Base-by-base conservation (phyloP, 1,139 yeast species). In the Kurtzmaniella quercitrusa region DNA sequence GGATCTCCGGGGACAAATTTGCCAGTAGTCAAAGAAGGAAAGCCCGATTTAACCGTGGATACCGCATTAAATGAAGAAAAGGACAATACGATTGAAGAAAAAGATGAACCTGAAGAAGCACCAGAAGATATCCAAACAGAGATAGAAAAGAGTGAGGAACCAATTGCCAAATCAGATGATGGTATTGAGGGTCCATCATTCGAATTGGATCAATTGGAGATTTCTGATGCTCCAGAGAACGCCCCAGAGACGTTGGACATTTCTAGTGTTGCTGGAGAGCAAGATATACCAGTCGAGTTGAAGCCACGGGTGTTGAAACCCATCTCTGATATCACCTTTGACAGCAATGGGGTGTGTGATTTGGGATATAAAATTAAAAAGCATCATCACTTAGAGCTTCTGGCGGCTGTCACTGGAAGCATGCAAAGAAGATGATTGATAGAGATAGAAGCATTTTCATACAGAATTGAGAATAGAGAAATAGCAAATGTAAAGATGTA, bases 381-480 rank as follows among this genome's bases (percentile, higher is more conserved):
- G 52, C 79, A 73, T 51, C 75, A 71, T 52, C 79, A 73, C 51
- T 55, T 63, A 40, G 76, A 70, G 12, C 58, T 70, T 10, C 66
- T 71, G 52, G 64, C 62, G 38, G 60, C 66, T 1, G 60, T 63
- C 21, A 55, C 65, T 6, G 70, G 72, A 3, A 44, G 57, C 6
- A 40, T 54, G 21, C 19, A 18, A 10, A 34, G 25, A 7, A 36
- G 38, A 14, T 27, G 31, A 27, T 27, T 10, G 31, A 27, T 27
- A 11, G 31, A 27, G 31, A 6, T 11, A 27, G 5, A n/a, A 27
- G 31, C 31, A 27, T 11, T 10, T 27, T n/a, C 31, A 27, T 27
- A 27, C 10, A 27, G 14, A 11, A 27, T n/a, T 6, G 14, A 7
- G 31, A 27, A 27, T 27, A 27, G 7, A 27, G 31, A 27, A 8